These are phyloP conservation scores for Selaginella tamariscina DNA, from an alignment of 75 land plant genomes.

Conservation along the genomic window DNA sequence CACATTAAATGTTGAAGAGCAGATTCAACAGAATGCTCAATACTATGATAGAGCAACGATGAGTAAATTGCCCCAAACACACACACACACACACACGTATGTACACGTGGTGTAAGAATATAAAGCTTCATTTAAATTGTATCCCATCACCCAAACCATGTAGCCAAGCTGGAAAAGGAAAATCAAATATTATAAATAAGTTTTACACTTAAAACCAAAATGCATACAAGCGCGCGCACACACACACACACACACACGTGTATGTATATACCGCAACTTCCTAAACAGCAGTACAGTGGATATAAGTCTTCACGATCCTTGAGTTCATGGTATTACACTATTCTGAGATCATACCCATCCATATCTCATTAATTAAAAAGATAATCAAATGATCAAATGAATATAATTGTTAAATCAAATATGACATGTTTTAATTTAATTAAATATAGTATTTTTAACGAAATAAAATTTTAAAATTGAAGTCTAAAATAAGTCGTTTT, in stretches of 20 bases:
- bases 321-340: conserved; percentile 57
- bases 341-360: conserved; percentile 78
- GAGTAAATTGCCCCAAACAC: no score
- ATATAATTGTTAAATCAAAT: no score
- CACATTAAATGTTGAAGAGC: no score
- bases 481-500: no score
- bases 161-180: conserved; percentile 49
- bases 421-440: no score
- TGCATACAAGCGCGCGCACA: not conserved
- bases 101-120: no score
- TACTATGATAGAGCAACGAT: no score
- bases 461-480: no score
- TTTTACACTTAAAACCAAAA: not conserved
- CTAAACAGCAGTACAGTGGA: conserved; percentile 97
- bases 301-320: conserved; percentile 62
- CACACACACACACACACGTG: not conserved
- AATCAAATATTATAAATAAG: not conserved
- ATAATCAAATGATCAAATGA: no score
- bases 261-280: conserved; percentile 63
- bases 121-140: conserved; percentile 49
- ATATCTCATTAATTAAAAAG: conserved; percentile 39
- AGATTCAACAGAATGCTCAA: no score
- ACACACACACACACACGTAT: no score
- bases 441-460: no score
- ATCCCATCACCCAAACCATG: conserved; percentile 86